Evolutionary conservation across 768 basidiomycete species (phyloP).

Genomic region (Leccinum aurantiacum): DNA sequence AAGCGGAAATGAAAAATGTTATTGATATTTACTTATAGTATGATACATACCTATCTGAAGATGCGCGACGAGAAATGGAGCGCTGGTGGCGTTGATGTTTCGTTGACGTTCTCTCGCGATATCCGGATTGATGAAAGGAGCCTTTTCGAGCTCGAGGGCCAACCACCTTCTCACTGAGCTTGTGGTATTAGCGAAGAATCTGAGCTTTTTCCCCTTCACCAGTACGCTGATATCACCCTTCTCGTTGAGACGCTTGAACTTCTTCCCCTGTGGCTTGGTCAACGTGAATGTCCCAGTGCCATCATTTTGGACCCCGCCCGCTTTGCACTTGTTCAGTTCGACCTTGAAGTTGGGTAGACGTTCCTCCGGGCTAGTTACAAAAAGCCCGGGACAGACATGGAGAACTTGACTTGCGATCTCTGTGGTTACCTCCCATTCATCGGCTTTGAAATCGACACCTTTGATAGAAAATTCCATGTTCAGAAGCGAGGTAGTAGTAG

Average conservation of each 20-base stretch:
- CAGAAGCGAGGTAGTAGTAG: neutral
- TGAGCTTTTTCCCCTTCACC: conserved; percentile 43
- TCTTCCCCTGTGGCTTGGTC: conserved; percentile 36
- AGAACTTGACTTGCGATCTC: conserved; percentile 50
- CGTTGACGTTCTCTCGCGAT: conserved; percentile 48
- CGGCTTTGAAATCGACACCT: conserved; percentile 38
- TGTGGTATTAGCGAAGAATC: conserved; percentile 17
- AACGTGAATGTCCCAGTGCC: conserved; percentile 44
- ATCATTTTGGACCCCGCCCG: conserved; percentile 56
- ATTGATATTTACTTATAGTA: conserved; percentile 1
- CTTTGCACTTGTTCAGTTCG: conserved; percentile 46
- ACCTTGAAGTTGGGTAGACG: conserved; percentile 60
- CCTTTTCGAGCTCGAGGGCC: conserved; percentile 46
- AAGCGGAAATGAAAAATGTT: neutral
- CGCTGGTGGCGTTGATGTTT: conserved; percentile 44
- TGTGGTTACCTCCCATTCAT: conserved; percentile 56
- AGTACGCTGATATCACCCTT: conserved; percentile 39
- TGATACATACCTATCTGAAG: conserved; percentile 64
- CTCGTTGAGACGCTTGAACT: conserved; percentile 46
- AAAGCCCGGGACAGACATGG: conserved; percentile 40
- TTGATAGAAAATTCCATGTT: conserved; percentile 42
- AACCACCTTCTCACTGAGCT: conserved; percentile 13
- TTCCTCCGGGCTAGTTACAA: conserved; percentile 24
- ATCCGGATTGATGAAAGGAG: conserved; percentile 54
- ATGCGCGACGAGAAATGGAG: conserved; percentile 53